Evolutionary conservation across 768 basidiomycete genomes (phyloP).

Genomic region (Phlegmacium glaucopus): DNA sequence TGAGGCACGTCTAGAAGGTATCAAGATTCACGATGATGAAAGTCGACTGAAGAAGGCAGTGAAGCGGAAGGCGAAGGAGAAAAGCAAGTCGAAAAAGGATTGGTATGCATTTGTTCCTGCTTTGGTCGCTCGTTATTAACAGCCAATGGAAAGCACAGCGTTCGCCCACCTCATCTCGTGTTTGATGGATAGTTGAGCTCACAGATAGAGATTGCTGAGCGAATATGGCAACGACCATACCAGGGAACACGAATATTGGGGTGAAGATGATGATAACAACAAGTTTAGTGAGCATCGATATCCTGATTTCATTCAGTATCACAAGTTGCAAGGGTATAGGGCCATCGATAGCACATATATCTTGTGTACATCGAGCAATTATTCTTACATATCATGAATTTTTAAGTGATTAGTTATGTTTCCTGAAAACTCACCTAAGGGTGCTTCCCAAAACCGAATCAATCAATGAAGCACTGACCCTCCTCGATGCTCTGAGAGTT

Average conservation of each 20-base stretch:
- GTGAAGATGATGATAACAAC: too few relatives aligned
- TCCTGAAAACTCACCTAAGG: constrained; percentile 8
- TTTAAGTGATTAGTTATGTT: not conserved
- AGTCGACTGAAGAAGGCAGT: constrained; percentile 83
- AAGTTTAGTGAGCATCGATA: too few relatives aligned
- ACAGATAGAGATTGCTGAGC: constrained; percentile 43
- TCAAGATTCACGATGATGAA: constrained; percentile 90
- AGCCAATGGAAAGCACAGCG: constrained; percentile 25
- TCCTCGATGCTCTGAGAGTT: constrained; percentile 28
- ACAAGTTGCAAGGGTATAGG: constrained; percentile 24
- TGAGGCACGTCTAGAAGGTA: constrained; percentile 80
- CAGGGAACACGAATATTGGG: constrained; percentile 42
- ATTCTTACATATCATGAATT: constrained; percentile 9
- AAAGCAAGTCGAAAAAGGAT: constrained; percentile 74
- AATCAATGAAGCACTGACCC: constrained; percentile 9
- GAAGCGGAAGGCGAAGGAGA: constrained; percentile 91
- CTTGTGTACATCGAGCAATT: too few relatives aligned
- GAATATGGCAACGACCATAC: constrained; percentile 33
- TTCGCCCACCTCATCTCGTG: constrained; percentile 43
- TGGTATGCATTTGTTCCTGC: constrained; percentile 55
- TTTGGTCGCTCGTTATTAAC: not conserved
- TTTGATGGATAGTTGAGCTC: constrained; percentile 40
- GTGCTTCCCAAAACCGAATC: constrained; percentile 13
- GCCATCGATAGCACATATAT: constrained; percentile 45
- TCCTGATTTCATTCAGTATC: constrained; percentile 22